Conservation (phyloP, 805 yeast genomes). For the Lipomyces yamadae region DNA sequence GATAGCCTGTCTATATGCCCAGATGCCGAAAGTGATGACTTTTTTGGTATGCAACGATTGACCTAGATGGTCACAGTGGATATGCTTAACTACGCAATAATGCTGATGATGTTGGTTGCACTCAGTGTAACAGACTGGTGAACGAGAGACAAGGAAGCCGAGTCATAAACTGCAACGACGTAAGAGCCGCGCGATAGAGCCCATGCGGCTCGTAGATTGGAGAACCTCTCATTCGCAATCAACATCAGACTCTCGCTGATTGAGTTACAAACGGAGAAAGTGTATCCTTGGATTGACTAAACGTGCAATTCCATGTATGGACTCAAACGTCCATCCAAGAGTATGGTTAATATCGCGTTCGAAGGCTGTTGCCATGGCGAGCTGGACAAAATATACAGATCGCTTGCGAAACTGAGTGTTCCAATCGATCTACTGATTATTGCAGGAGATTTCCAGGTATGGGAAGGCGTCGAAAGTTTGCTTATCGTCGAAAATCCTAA, state of each 20-base stretch:
- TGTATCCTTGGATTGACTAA: background rate
- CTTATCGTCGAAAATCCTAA: background rate
- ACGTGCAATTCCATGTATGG: background rate
- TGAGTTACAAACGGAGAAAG: background rate
- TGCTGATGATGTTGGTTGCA: too few species aligned
- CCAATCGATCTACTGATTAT: slow-evolving; percentile 67
- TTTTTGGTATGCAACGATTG: too few species aligned
- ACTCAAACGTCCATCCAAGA: background rate
- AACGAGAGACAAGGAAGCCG: too few species aligned
- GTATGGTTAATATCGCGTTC: slow-evolving; percentile 58
- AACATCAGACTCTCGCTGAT: background rate
- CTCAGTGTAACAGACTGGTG: too few species aligned
- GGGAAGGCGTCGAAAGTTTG: background rate
- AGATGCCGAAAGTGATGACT: background rate
- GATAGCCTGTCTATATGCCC: background rate
- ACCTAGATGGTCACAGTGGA: too few species aligned
- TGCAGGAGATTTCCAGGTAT: slow-evolving; percentile 75
- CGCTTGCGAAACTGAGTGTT: slow-evolving; percentile 39
- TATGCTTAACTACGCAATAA: too few species aligned
- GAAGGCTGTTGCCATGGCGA: slow-evolving; percentile 94
- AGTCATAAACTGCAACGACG: too few species aligned
- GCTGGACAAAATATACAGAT: slow-evolving; percentile 60
- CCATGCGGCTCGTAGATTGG: too few species aligned
- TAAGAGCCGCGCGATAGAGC: too few species aligned
- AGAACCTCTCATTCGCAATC: background rate